Evolutionary conservation across 2,329 filamentous ascomycete species (phyloP).

Genomic region (Xenoacremonium recifei): DNA sequence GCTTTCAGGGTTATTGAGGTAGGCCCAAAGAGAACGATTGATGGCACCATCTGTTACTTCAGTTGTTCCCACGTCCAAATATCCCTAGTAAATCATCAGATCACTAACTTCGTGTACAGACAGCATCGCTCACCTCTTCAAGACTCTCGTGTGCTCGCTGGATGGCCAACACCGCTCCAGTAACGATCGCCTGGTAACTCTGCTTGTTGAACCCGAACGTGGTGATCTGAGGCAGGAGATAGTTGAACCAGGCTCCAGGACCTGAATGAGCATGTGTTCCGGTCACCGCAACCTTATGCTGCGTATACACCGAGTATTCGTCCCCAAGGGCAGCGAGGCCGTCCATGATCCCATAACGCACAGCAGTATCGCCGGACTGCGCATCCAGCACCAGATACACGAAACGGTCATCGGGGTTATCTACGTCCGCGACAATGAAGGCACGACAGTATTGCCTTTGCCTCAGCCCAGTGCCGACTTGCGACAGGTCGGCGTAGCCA

Average conservation of each 20-base stretch:
- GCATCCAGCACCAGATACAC: slow-evolving; percentile 87
- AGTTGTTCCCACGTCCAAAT: slow-evolving; percentile 67
- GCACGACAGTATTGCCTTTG: slow-evolving; percentile 87
- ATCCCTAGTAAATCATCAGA: slow-evolving; percentile 44
- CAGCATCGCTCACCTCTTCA: slow-evolving; percentile 38
- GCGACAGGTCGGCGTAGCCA: slow-evolving; percentile 84
- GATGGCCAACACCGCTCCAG: slow-evolving; percentile 81
- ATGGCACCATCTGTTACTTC: slow-evolving; percentile 76
- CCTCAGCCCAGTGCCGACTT: slow-evolving; percentile 78
- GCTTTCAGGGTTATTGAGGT: slow-evolving; percentile 76
- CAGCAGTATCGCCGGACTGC: slow-evolving; percentile 83
- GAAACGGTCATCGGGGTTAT: slow-evolving; percentile 68
- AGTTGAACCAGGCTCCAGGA: slow-evolving; percentile 92
- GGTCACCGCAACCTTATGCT: slow-evolving; percentile 83
- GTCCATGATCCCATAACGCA: slow-evolving; percentile 82
- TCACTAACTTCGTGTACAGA: background rate
- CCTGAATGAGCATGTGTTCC: slow-evolving; percentile 93
- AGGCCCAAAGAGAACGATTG: slow-evolving; percentile 85
- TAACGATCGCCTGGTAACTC: slow-evolving; percentile 85
- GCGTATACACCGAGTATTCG: slow-evolving; percentile 72
- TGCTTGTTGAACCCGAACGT: slow-evolving; percentile 82
- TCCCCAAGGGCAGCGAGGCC: slow-evolving; percentile 66
- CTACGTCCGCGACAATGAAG: slow-evolving; percentile 76
- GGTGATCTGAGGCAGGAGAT: slow-evolving; percentile 87
- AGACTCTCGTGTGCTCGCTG: slow-evolving; percentile 65